Evolutionary conservation across 2,329 filamentous ascomycete species (phyloP).

Genomic region (Alternaria sp.): DNA sequence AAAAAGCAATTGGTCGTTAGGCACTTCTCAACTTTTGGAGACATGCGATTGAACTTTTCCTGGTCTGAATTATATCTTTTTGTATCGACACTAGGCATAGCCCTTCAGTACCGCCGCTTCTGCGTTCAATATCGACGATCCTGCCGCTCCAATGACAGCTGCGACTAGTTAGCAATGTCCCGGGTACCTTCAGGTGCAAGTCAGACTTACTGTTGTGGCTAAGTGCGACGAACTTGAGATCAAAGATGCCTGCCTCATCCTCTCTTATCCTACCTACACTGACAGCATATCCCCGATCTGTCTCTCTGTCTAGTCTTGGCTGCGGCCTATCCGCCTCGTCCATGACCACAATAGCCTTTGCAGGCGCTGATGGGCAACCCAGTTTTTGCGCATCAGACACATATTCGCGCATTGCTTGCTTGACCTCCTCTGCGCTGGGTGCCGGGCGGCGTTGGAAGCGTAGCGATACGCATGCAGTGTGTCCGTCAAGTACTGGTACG

Average conservation of each 20-base stretch:
- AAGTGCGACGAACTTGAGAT: slow-evolving; percentile 92
- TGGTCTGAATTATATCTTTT: not conserved
- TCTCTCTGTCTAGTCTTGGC: slow-evolving; percentile 86
- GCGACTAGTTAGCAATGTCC: slow-evolving; percentile 27
- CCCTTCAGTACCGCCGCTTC: slow-evolving; percentile 93
- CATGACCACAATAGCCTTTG: slow-evolving; percentile 83
- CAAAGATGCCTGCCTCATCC: slow-evolving; percentile 88
- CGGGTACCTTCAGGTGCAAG: slow-evolving; percentile 34
- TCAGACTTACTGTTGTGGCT: slow-evolving; percentile 75
- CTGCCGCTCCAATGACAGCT: slow-evolving; percentile 93
- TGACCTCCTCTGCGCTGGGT: slow-evolving; percentile 79
- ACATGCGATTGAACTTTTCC: not conserved
- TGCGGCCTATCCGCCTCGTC: slow-evolving; percentile 91
- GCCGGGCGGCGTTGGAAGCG: slow-evolving; percentile 78
- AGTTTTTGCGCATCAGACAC: slow-evolving; percentile 81
- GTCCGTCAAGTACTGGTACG: slow-evolving; percentile 93
- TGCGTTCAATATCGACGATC: slow-evolving; percentile 92
- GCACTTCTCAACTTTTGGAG: not conserved
- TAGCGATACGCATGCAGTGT: slow-evolving; percentile 92
- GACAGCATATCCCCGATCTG: slow-evolving; percentile 86
- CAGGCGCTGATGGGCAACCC: slow-evolving; percentile 86
- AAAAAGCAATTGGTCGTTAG: not conserved
- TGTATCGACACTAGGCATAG: slow-evolving; percentile 60
- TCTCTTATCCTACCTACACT: slow-evolving; percentile 88
- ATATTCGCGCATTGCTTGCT: slow-evolving; percentile 81